phyloP scores from a whole-genome alignment of 2,329 filamentous ascomycete species.

The Neofusicoccum ribis region DNA sequence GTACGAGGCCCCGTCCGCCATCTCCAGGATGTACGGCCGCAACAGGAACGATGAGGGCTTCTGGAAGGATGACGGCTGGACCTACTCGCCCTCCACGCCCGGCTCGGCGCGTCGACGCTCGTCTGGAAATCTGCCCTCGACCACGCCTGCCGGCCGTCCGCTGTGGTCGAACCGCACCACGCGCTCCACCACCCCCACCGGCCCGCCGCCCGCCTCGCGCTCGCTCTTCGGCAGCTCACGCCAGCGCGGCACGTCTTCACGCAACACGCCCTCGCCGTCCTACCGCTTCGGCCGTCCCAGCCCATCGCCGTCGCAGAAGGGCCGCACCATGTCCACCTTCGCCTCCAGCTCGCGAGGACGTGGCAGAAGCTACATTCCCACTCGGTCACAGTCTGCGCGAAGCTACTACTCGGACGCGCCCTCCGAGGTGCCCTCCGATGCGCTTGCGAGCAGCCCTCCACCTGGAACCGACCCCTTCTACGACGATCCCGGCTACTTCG shows the following conservation, averaged over 20 bases:
- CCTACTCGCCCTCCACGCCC: conserved; percentile 36
- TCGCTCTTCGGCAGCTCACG: conserved; percentile 54
- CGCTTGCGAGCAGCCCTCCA: conserved; percentile 32
- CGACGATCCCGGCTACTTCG: conserved; percentile 19
- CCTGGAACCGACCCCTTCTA: conserved; percentile 26
- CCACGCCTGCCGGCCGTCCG: conserved; percentile 59
- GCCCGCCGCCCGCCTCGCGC: conserved; percentile 49
- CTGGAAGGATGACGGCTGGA: background rate
- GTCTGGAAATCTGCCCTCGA: conserved; percentile 48
- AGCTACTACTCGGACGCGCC: conserved; percentile 22
- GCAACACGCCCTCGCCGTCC: conserved; percentile 21
- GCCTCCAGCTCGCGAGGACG: conserved; percentile 6
- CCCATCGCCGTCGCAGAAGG: conserved; percentile 14
- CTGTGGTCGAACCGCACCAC: conserved; percentile 45
- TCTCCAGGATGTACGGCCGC: conserved; percentile 17
- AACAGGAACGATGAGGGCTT: background rate
- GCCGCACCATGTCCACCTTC: conserved; percentile 12
- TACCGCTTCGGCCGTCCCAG: conserved; percentile 17
- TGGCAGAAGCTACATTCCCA: conserved; percentile 17
- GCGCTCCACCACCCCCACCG: conserved; percentile 58
- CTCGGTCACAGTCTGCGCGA: conserved; percentile 11
- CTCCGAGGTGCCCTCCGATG: conserved; percentile 9
- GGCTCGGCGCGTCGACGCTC: conserved; percentile 27
- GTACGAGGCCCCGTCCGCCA: conserved; percentile 5
- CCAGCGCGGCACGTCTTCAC: conserved; percentile 30